Evolutionary conservation across 2,329 filamentous ascomycete genomes (phyloP), one percentile per base, ranked within the genome.

Genomic region (Westerdykella sp.): DNA sequence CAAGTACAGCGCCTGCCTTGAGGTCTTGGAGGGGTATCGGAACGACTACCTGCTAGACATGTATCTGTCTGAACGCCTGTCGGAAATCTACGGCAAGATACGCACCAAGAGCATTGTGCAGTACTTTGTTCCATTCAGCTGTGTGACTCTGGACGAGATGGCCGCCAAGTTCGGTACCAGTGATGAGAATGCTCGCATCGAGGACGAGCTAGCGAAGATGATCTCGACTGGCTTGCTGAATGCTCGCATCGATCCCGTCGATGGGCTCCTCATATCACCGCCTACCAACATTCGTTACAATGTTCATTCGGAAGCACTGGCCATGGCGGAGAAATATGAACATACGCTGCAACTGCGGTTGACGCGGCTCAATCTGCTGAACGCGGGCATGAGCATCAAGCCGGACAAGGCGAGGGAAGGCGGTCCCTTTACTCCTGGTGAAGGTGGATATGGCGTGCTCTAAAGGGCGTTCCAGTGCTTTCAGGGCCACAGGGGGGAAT

Each of bases 51-150:
- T 90, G n/a, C 79, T 97, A 5, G 93, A 98, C 60, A 73, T 95
- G 15, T 84, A 95, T 64, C 77, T 98, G 6, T 83, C 86, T 46
- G 79, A 76, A 48, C 86, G 95, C 51, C 73, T 96, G 14, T 61
- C 76, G 31, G 69, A 72, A 1, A 73, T 98, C 15, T 93, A 90
- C 69, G 73, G 77, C 10, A 72, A 74, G 38, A 89, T 98, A 54
- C 81, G 93, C 45, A 85, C 78, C 58, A 96, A 96, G 71, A 91
- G 90, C 58, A 96, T 98, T 46, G 80, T 90, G 18, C 87, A 95
- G 60, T 97, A 96, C 69, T 85, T 95, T 56, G 77, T 87, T 18
- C 90, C 93, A 0, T 98, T 95, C 66, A 94, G 85, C 34, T 84
- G 83, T 52, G 88, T 96, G 48, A 90, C 85, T 0, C 73, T 97